Base-by-base conservation (phyloP, 2,329 filamentous ascomycete species). In the Raffaelea arxii region DNA sequence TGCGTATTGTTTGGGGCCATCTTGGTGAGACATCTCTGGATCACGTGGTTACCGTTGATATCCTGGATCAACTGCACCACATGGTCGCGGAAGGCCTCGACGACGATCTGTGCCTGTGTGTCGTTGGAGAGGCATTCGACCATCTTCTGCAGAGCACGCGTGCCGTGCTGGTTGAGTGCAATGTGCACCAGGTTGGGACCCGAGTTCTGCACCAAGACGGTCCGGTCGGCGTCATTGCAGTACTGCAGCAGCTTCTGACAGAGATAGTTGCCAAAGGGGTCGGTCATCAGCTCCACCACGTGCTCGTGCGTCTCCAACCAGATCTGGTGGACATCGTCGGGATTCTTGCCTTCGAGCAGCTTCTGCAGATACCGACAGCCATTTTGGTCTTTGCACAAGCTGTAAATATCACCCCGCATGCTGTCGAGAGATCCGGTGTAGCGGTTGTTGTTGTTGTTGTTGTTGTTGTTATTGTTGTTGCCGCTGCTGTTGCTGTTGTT, bases 1-100 rank as follows among this genome's bases (percentile, higher is more conserved):
- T 94, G 84, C 12, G 90, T 87, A 63, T 97, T 86, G 43, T 77
- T 69, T 2, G 88, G 74, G 53, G 80, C 84, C 35, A 98, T 82
- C 64, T 94, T 94, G 69, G 97, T 98, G 46, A 98, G 77, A 59
- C 92, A 98, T 69, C 98, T 98, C 68, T 98, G 92, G 54, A 98
- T 96, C 58, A 98, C 92, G 59, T 98, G 92, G 59, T 98, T 98
- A 63, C 92, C 92, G 60, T 98, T 98, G 45, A 98, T 74, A 58
- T 98, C 92, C 63, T 98, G 89, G 51, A 98, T 96, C 46, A 98
- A 77, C 56, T 92, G 84, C 19, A 98, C 92, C 42, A 98, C 92
- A 50, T 86, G 81, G 61, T 81, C 76, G 53, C 82, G 78, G 43
- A 98, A 76, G 14, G 92, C 87, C 46, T 84, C 74, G 54, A 94